These are phyloP conservation scores for Dendrobium catenatum DNA, from an alignment of 106 monocot genomes.

Conservation along the genomic window DNA sequence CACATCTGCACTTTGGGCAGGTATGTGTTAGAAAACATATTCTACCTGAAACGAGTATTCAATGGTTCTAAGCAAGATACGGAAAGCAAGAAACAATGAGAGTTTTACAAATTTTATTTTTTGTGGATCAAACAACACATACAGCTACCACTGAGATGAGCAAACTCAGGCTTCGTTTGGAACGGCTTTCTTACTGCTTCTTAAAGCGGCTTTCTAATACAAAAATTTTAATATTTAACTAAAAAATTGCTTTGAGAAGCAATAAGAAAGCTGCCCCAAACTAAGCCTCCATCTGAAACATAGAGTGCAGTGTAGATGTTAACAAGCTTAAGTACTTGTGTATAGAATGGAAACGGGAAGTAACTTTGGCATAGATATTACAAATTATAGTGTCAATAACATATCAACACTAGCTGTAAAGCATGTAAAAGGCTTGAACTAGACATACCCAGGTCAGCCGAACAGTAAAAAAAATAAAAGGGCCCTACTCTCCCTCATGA, in stretches of 20 bases:
- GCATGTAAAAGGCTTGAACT: no score
- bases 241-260: no score
- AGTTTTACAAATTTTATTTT: background rate
- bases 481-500: no score
- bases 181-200: no score
- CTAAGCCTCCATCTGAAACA: background rate
- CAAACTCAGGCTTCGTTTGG: background rate
- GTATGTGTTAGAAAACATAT: constrained; percentile 43
- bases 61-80: background rate
- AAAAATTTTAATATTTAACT: no score
- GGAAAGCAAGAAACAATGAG: background rate
- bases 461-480: no score
- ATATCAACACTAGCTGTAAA: no score
- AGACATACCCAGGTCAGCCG: no score
- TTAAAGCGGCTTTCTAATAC: no score
- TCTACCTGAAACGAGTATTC: background rate
- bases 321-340: background rate
- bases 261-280: no score
- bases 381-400: background rate
- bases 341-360: background rate
- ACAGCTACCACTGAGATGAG: background rate
- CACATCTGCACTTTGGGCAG: constrained; percentile 85
- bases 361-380: background rate
- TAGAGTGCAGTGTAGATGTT: background rate
- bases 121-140: background rate